Base-by-base conservation (phyloP, 1,284 basidiomycete genomes). In the Macrocystidia cucumis region DNA sequence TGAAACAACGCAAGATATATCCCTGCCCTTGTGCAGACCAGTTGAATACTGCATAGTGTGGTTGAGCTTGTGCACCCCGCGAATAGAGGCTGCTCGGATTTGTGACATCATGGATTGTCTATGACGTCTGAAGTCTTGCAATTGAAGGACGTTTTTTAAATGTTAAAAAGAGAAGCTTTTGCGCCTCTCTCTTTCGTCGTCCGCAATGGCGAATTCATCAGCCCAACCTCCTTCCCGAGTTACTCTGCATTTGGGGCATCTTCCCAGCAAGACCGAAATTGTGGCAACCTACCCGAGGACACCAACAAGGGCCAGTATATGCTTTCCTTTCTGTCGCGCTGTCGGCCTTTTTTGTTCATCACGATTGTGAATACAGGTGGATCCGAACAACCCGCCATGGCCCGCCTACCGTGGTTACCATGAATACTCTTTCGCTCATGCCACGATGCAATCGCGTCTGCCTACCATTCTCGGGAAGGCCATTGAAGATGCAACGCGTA, bases 371-470 rank as follows among this genome's bases (percentile, higher is more conserved):
- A 35, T 38, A n/a, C n/a, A 83, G 79, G 70, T 87, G 38, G 79
- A 92, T 58, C 89, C 91, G 25, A 90, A 97, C 65, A 91, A 96
- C 66, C 93, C 93, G 20, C 93, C 93, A 33, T 97, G 91, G 92
- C 92, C 92, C 19, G 91, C 87, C 1, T 91, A 79, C 65, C 81
- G 91, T 43, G 92, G 92, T 6, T 96, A 96, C 63, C 91, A 96
- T 60, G 88, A 92, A 60, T 96, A 91, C 61, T 93, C 91, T 1
- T 93, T 93, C 57, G 91, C 91, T 35, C 85, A 93, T 53, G 89
- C 88, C 24, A 90, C 87, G 5, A 96, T 96, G 91, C 89, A 90
- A 44, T 82, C 88, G 32, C 84, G 93, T 41, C 74, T 97, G 23
- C 92, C 93, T 1, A 97, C 93, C 32, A 97, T 97, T 47, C 70